A percentile compares a stretch with the other conserved stretches of the same genome.
Evolutionary conservation across 371 early-diverging fungal species (phyloP).

Genomic region (Apophysomyces variabilis): DNA sequence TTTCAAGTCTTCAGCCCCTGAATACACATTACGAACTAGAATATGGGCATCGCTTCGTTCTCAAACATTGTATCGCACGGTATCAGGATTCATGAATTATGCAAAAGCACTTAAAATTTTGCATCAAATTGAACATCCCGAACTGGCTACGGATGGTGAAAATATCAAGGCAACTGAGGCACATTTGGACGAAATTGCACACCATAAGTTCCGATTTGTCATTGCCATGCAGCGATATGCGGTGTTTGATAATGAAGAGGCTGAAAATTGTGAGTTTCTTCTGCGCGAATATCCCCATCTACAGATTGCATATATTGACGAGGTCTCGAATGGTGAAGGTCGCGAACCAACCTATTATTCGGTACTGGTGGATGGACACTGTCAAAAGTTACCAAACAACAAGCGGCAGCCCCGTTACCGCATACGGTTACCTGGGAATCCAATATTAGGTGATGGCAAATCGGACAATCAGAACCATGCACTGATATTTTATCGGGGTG

Average conservation of each 20-base stretch:
- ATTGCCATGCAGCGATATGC: slow-evolving; percentile 91
- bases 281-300: slow-evolving; percentile 77
- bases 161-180: slow-evolving; percentile 59
- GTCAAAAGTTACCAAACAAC: slow-evolving; percentile 65
- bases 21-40: slow-evolving; percentile 84
- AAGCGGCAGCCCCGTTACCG: slow-evolving; percentile 76
- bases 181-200: slow-evolving; percentile 66
- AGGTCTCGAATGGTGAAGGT: slow-evolving; percentile 46
- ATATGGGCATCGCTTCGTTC: slow-evolving; percentile 91
- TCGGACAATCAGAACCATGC: slow-evolving; percentile 92
- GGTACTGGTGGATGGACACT: slow-evolving; percentile 80
- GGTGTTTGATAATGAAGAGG: slow-evolving; percentile 79
- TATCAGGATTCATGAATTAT: slow-evolving; percentile 93
- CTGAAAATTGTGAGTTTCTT: slow-evolving; percentile 80
- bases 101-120: slow-evolving; percentile 82
- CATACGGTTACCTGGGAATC: slow-evolving; percentile 85
- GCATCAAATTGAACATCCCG: slow-evolving; percentile 83
- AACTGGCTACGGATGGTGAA: slow-evolving; percentile 63
- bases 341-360: slow-evolving; percentile 69
- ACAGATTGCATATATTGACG: slow-evolving; percentile 86
- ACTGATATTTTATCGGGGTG: slow-evolving; percentile 87
- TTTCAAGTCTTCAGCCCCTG: slow-evolving; percentile 84
- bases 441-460: slow-evolving; percentile 92
- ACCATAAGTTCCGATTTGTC: slow-evolving; percentile 84
- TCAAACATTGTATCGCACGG: slow-evolving; percentile 88